Evolutionary conservation across 768 basidiomycete species (phyloP).

Genomic region (Dendrothele bispora): DNA sequence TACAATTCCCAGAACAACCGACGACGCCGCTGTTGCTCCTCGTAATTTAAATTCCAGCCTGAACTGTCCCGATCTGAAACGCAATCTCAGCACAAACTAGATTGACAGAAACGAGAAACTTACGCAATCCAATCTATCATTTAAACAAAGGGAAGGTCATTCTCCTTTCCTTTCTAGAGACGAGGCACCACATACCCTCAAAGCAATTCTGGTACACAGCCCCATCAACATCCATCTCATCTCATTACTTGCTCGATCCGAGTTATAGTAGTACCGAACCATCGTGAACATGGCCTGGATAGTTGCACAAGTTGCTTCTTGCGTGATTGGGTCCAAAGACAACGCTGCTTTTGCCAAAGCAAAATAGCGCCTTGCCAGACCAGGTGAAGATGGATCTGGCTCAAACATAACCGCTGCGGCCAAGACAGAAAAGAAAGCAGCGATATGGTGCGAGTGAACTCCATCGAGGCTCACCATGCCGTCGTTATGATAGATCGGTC

Average conservation of each 20-base stretch:
- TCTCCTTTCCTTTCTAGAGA: constrained; percentile 1
- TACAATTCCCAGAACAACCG: constrained; percentile 55
- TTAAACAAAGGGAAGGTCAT: constrained; percentile 1
- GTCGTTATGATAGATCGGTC: constrained; percentile 40
- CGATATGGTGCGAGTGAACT: constrained; percentile 46
- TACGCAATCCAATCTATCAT: constrained; percentile 51
- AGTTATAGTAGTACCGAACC: constrained; percentile 39
- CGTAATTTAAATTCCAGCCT: constrained; percentile 43
- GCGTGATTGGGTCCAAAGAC: constrained; percentile 42
- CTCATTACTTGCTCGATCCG: constrained; percentile 43
- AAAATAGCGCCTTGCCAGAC: constrained; percentile 41
- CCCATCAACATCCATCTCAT: constrained; percentile 51
- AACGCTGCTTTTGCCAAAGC: constrained; percentile 48
- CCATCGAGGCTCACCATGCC: constrained; percentile 29
- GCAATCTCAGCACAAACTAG: constrained; percentile 3
- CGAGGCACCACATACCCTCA: constrained; percentile 36
- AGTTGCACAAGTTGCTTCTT: constrained; percentile 45
- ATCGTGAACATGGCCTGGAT: constrained; percentile 49
- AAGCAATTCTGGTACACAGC: constrained; percentile 39
- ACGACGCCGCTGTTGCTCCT: constrained; percentile 47
- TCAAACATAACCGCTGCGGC: constrained; percentile 49
- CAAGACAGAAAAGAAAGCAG: constrained; percentile 53
- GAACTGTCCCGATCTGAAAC: constrained; percentile 49
- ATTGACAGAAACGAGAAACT: constrained; percentile 19
- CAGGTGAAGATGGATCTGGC: constrained; percentile 27